Conservation (phyloP, 768 basidiomycete species). For the Termitomyces sp. region DNA sequence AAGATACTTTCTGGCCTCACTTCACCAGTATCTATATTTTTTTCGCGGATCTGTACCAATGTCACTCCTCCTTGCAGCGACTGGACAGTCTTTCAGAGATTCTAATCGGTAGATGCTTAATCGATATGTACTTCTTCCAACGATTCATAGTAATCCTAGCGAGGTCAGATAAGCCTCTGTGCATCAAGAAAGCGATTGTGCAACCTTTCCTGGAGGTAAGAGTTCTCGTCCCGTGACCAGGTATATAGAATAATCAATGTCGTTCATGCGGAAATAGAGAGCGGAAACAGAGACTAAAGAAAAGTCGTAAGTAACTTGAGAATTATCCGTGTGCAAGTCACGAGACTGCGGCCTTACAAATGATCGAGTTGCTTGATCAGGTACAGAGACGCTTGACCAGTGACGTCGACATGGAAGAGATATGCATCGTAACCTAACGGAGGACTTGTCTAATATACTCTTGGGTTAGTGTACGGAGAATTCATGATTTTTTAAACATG, state of each 20-base stretch:
- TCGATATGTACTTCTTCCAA: slow-evolving; percentile 61
- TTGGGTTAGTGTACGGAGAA: too few relatives aligned
- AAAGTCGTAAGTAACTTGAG: too few relatives aligned
- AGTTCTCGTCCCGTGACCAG: slow-evolving; percentile 83
- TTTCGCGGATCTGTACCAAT: slow-evolving; percentile 88
- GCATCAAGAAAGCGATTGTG: background rate
- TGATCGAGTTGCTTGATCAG: too few relatives aligned
- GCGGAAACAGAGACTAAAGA: background rate
- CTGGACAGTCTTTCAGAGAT: slow-evolving; percentile 34
- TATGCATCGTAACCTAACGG: too few relatives aligned
- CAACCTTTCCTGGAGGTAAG: slow-evolving; percentile 73
- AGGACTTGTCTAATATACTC: too few relatives aligned
- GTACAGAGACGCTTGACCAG: too few relatives aligned
- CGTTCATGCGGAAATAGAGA: slow-evolving; percentile 8
- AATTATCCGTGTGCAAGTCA: too few relatives aligned
- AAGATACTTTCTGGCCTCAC: slow-evolving; percentile 33
- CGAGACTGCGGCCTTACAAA: too few relatives aligned
- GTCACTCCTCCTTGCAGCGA: slow-evolving; percentile 86
- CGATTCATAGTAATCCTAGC: slow-evolving; percentile 63
- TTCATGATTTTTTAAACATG: too few relatives aligned
- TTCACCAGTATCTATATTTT: slow-evolving; percentile 75
- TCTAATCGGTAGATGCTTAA: slow-evolving; percentile 5
- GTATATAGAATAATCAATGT: slow-evolving; percentile 72
- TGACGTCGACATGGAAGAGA: too few relatives aligned
- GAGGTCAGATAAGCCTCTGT: slow-evolving; percentile 4